phyloP scores from a whole-genome alignment of 805 yeast species.

The Barnettozyma sp. region DNA sequence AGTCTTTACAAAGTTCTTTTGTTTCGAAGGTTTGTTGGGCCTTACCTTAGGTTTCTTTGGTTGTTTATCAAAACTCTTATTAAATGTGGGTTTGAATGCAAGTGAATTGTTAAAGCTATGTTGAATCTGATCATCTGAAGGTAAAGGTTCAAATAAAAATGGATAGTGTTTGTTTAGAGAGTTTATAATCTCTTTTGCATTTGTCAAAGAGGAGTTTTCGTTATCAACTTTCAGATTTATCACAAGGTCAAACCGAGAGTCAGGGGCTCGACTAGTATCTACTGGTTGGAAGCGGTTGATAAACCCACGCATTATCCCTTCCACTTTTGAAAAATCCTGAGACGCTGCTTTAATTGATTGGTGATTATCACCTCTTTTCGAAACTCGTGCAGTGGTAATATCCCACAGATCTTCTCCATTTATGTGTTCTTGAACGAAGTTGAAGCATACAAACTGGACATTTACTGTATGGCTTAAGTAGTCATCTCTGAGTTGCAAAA shows the following conservation, averaged over 20 bases:
- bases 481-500: conserved; percentile 35
- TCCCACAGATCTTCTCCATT: conserved; percentile 36
- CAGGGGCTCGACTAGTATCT: conserved; percentile 44
- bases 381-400: conserved; percentile 53
- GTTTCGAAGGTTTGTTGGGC: conserved; percentile 8
- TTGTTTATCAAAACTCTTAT: conserved; percentile 28
- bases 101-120: conserved; percentile 48
- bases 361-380: conserved; percentile 77
- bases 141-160: conserved; percentile 34
- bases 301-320: conserved; percentile 68
- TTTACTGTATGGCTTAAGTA: conserved; percentile 38
- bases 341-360: conserved; percentile 59
- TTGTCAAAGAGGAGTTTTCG: conserved; percentile 40
- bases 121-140: conserved; percentile 35
- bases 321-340: conserved; percentile 43
- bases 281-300: conserved; percentile 62
- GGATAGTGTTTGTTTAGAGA: conserved; percentile 38
- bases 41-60: conserved; percentile 10
- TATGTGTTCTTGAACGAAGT: conserved; percentile 46
- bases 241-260: conserved; percentile 55
- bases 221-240: conserved; percentile 46
- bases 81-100: conserved; percentile 44
- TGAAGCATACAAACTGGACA: conserved; percentile 57
- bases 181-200: conserved; percentile 39
- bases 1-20: conserved; percentile 3